Evolutionary conservation across 176 grass and related monocot genomes (phyloP), one percentile per base, ranked within the genome.

Genomic region (Pontederia crassipes): DNA sequence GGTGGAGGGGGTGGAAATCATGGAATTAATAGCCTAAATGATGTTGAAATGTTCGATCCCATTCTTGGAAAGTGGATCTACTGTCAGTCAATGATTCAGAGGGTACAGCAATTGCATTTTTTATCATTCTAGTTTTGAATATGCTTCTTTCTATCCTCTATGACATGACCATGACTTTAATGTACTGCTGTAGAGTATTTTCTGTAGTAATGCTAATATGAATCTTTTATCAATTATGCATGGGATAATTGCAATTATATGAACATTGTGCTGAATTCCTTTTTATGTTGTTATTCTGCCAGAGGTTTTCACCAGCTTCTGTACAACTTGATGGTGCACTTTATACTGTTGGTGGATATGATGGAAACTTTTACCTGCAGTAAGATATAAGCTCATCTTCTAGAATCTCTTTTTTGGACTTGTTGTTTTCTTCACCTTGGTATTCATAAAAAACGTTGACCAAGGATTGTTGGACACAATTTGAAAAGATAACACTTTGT

Each of bases 1-100:
- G 92, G 87, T 45, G 92, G 92, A n/a, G 92, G 92, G 46, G 67
- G n/a, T n/a, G n/a, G n/a, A n/a, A n/a, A n/a, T n/a, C n/a, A 90
- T 64, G 78, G 73, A 28, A 50, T 52, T 54, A 55, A 64, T 47
- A 62, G 71, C 55, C 84, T 80, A 58, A 75, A 87, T 70, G 86
- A 86, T 63, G 79, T 97, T 58, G 92, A 97, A 78, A 88, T 97
- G 76, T 75, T 85, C 79, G 92, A 97, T 83, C 80, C 87, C 64
- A 75, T 53, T 52, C 64, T 78, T 54, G 83, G 84, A 61, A 90
- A 72, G 70, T 97, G 87, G 87, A 79, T 88, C 52, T 57, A 73
- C 50, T 66, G 55, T 49, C 29, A 72, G n/a, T 80, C 84, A 29
- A 85, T 91, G 87, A 62, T 74, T 70, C 60, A 85, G 55, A 52